These are phyloP conservation scores for Yamagishiella unicocca DNA, from an alignment of 139 green algal genomes.

Conservation along the genomic window DNA sequence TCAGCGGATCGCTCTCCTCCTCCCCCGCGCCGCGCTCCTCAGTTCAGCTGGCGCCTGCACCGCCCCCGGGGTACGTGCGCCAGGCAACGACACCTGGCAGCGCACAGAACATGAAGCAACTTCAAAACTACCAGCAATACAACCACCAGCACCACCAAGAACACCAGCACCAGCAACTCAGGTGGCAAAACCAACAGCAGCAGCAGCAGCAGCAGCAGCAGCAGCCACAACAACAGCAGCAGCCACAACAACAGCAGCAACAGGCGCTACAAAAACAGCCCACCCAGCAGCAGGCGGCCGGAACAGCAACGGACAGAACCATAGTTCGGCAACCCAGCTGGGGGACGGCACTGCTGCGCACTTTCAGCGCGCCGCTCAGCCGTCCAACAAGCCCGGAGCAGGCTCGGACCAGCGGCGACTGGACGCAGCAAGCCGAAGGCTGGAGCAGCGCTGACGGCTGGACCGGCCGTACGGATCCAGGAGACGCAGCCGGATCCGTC, in stretches of 20 bases:
- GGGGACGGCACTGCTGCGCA: neutral
- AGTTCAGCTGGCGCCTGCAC: too few relatives aligned
- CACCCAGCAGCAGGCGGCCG: neutral
- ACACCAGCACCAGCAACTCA: neutral
- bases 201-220: neutral
- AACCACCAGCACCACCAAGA: too few relatives aligned
- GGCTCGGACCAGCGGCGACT: neutral
- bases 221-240: neutral
- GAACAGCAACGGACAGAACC: too few relatives aligned
- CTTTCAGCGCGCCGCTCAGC: neutral
- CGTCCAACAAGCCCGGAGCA: neutral
- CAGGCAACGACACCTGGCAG: too few relatives aligned
- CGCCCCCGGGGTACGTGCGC: too few relatives aligned
- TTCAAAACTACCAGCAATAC: too few relatives aligned
- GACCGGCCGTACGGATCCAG: neutral
- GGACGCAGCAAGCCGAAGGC: neutral
- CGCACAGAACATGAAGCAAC: too few relatives aligned
- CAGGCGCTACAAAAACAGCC: neutral
- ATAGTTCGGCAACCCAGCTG: neutral
- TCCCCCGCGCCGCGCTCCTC: too few relatives aligned
- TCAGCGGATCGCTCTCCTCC: too few relatives aligned
- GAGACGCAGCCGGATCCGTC: neutral
- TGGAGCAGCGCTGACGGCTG: neutral
- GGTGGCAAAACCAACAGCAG: neutral
- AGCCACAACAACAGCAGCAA: neutral